phyloP scores from a whole-genome alignment of 2,329 filamentous ascomycete genomes.

The Colletotrichum lindemuthianum region DNA sequence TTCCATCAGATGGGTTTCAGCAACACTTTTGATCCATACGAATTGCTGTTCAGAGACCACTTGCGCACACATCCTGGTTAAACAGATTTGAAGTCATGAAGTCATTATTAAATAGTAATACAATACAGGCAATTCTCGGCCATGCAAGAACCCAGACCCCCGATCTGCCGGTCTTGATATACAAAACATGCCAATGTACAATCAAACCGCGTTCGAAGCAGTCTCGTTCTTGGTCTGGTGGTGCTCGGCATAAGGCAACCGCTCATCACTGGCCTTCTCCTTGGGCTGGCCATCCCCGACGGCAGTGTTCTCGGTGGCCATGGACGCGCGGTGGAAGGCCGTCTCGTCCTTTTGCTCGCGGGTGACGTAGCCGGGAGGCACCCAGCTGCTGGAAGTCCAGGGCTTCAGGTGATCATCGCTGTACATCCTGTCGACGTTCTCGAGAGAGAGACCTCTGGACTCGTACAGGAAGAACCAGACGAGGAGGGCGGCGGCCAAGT shows the following conservation, averaged over 20 bases:
- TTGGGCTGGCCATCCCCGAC: conserved; percentile 12
- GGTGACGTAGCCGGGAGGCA: conserved; percentile 55
- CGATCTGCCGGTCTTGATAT: no score
- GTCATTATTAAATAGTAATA: no score
- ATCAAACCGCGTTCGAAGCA: conserved; percentile 12
- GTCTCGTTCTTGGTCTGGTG: conserved; percentile 14
- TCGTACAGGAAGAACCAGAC: conserved; percentile 79
- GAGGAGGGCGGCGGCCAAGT: conserved; percentile 65
- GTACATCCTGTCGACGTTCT: conserved; percentile 79
- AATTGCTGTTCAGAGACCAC: no score
- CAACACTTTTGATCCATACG: no score
- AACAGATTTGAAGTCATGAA: no score
- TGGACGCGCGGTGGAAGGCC: conserved; percentile 16
- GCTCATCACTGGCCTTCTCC: conserved; percentile 25
- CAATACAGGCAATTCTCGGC: no score
- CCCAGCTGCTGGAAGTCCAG: conserved; percentile 67
- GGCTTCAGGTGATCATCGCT: conserved; percentile 66
- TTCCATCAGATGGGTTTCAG: not conserved
- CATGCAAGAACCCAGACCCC: no score
- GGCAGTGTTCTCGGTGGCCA: conserved; percentile 11
- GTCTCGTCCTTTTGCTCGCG: conserved; percentile 48
- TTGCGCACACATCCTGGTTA: no score
- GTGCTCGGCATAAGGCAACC: conserved; percentile 22
- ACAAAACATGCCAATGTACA: not conserved
- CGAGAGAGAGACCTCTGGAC: conserved; percentile 71